Base-by-base conservation (phyloP, 345 rosid species). In the Moringa oleifera region DNA sequence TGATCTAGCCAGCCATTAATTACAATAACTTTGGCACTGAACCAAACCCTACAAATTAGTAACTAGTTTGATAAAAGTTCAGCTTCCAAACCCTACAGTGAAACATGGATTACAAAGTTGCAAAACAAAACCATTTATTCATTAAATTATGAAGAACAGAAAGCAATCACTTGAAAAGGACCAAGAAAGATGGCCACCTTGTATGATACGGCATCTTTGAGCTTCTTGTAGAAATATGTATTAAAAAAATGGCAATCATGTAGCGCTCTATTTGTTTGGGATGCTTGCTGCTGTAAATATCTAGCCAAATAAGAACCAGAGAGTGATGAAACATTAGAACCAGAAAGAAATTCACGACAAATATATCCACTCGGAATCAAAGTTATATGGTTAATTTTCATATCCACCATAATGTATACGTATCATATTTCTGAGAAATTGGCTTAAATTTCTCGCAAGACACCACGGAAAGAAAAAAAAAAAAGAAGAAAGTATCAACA, bases 191-290 rank as follows among this genome's bases (percentile, higher is more conserved):
- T 37, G 71, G 52, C 65, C 74, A 93, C 96, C 96, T 83, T 84
- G 73, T 65, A 70, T 11, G 85, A 66, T 20, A 90, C 80, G 69
- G 91, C 94, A 57, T 84, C 88, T 71, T 65, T 80, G 63, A 93
- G 97, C 85, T 90, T 90, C 69, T 74, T 77, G 80, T 93, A 93
- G 71, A 90, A 93, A 71, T 83, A 93, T 36, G 96, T 93, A 68
- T 83, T 88, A 69, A 90, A 90, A 68, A 87, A 80, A 70, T 85
- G 97, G 71, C 73, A 85, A 73, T 85, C 85, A 23, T 64, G 58
- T 37, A 66, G 71, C 45, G 78, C 82, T 65, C 80, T 70, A 63
- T 77, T 76, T 36, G 77, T 55, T 57, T 81, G 68, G 58, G 82
- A 68, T 54, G 74, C 73, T 66, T 84, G 86, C 71, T 76, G 80